Evolutionary conservation across 148 eudicot species (phyloP).

Genomic region (Cornus controversa): DNA sequence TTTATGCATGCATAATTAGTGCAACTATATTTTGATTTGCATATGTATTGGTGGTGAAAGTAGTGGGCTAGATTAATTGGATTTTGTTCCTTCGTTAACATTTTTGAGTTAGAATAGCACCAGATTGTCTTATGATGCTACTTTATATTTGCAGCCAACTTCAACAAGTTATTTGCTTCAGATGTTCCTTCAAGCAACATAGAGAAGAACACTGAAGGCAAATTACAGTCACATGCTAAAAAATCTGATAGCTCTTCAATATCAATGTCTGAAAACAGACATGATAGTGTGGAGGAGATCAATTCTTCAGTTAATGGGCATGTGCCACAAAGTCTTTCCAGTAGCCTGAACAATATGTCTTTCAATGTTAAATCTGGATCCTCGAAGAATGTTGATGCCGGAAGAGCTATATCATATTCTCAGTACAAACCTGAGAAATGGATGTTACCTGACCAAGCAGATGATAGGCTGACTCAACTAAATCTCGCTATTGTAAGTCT

Average conservation of each 20-base stretch:
- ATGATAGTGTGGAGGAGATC: constrained; percentile 26
- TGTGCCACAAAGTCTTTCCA: constrained; percentile 29
- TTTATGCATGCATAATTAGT: neutral
- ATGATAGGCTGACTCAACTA: constrained; percentile 54
- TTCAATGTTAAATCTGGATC: constrained; percentile 45
- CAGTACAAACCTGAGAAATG: constrained; percentile 81
- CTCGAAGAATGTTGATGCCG: constrained; percentile 33
- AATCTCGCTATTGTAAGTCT: constrained; percentile 84
- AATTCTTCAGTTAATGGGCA: constrained; percentile 29
- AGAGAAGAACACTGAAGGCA: constrained; percentile 29
- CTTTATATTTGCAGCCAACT: constrained; percentile 16
- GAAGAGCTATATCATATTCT: constrained; percentile 32
- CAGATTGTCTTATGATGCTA: neutral
- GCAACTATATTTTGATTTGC: neutral
- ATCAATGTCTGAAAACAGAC: constrained; percentile 23
- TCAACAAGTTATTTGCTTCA: constrained; percentile 22
- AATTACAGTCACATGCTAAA: constrained; percentile 35
- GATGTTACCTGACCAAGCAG: constrained; percentile 64
- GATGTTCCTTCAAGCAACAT: constrained; percentile 28
- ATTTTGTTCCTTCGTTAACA: no score
- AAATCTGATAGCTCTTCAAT: constrained; percentile 30
- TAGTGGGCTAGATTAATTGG: neutral
- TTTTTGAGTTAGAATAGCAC: neutral
- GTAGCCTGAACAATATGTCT: constrained; percentile 38
- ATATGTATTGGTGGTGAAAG: neutral